Conservation (phyloP, 2,329 filamentous ascomycete genomes). For the Cladosporium sp. region DNA sequence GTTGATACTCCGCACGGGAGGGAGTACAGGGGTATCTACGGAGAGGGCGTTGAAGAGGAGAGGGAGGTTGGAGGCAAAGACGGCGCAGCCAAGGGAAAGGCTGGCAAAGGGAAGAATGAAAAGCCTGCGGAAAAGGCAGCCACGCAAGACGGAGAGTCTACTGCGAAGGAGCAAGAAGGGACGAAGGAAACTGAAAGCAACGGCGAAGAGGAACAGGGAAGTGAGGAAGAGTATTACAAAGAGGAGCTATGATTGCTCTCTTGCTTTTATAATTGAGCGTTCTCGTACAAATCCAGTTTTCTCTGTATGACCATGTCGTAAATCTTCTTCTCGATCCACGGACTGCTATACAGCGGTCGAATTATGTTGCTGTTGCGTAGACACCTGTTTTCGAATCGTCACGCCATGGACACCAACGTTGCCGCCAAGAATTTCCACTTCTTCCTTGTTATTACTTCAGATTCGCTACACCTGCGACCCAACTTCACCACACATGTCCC, state of each 20-base stretch:
- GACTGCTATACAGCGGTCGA: too few species aligned
- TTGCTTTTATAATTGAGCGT: too few species aligned
- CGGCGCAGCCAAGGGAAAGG: conserved; percentile 27
- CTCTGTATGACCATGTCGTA: too few species aligned
- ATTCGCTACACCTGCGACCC: not conserved
- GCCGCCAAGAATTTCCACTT: not conserved
- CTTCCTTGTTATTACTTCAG: not conserved
- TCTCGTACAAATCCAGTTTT: conserved; percentile 1
- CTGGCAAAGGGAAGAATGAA: conserved; percentile 48
- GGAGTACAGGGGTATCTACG: conserved; percentile 71
- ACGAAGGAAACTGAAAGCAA: conserved; percentile 24
- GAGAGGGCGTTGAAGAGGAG: conserved; percentile 63
- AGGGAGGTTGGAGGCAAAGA: conserved; percentile 33
- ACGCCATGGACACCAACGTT: not conserved
- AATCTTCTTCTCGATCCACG: too few species aligned
- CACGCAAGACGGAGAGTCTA: conserved; percentile 31
- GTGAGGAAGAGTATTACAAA: conserved; percentile 40
- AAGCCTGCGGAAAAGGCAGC: conserved; percentile 46
- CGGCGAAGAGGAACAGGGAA: conserved; percentile 34
- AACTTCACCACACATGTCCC: not conserved
- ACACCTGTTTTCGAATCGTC: too few species aligned
- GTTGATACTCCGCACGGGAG: conserved; percentile 67
- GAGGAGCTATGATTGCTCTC: conserved; percentile 32
- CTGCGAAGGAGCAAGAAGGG: conserved; percentile 40
- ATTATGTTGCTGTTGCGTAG: too few species aligned